These are phyloP conservation scores for Jacaranda mimosifolia DNA, from an alignment of 257 asterid species.

Conservation along the genomic window DNA sequence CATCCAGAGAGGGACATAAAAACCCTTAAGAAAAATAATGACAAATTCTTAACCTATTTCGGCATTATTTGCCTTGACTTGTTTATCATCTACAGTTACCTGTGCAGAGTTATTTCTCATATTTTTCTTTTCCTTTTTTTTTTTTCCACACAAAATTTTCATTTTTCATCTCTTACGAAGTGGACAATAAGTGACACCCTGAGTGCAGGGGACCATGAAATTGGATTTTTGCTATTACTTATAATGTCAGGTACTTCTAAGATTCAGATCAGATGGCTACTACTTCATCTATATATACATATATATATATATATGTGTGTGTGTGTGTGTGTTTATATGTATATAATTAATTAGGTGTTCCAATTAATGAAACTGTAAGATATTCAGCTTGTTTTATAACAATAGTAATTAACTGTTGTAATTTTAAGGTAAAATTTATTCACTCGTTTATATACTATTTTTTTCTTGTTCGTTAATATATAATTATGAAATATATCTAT, in stretches of 20 bases:
- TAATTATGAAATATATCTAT: too few relatives aligned
- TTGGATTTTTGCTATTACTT: constrained; percentile 16
- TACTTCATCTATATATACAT: constrained; percentile 7
- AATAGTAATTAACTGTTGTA: too few relatives aligned
- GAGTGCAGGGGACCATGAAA: constrained; percentile 34
- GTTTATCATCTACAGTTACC: constrained; percentile 24
- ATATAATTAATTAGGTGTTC: too few relatives aligned
- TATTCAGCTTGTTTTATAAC: too few relatives aligned
- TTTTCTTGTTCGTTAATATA: too few relatives aligned
- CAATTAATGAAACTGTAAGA: too few relatives aligned
- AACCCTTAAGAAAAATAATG: background rate
- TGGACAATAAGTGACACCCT: constrained; percentile 19
- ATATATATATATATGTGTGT: background rate
- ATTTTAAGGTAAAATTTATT: too few relatives aligned
- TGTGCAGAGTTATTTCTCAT: constrained; percentile 6
- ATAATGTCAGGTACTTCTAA: constrained; percentile 29
- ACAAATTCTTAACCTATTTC: constrained; percentile 6
- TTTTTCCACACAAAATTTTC: background rate
- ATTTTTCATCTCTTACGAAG: background rate
- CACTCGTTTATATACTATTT: too few relatives aligned
- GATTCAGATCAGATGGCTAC: constrained; percentile 31
- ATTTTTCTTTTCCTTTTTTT: background rate
- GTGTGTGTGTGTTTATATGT: too few relatives aligned
- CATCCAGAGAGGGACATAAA: background rate
- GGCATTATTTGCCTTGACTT: constrained; percentile 18